Conservation (phyloP, 352 stramenopile species). For the Sclerospora graminicola region DNA sequence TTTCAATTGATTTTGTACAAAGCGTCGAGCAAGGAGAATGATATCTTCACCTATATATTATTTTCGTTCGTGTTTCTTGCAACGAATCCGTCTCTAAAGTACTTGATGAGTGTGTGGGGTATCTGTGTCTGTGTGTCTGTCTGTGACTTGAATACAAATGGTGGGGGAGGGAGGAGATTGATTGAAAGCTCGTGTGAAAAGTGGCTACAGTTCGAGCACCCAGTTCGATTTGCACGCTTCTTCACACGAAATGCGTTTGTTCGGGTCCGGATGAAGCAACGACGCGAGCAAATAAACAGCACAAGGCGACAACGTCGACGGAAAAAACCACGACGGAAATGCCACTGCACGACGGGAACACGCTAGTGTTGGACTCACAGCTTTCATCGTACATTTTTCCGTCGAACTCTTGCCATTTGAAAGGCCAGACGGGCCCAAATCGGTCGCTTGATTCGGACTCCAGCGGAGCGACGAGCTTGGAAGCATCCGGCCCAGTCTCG, state of each 20-base stretch:
- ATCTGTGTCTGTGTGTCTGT: conserved; percentile 1
- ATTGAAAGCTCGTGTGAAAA: too few species aligned
- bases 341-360: conserved; percentile 28
- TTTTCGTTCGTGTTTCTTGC: conserved; percentile 19
- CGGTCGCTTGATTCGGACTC: conserved; percentile 18
- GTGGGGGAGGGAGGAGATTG: background rate
- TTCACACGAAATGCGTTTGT: conserved; percentile 66
- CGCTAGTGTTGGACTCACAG: conserved; percentile 1
- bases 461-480: conserved; percentile 29
- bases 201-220: conserved; percentile 35
- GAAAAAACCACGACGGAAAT: conserved; percentile 83
- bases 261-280: conserved; percentile 79
- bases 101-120: conserved; percentile 10
- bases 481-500: conserved; percentile 27
- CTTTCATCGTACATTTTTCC: too few species aligned
- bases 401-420: conserved; percentile 14
- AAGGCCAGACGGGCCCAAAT: conserved; percentile 14
- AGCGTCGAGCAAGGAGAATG: too few species aligned
- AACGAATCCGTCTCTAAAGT: conserved; percentile 29
- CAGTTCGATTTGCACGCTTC: conserved; percentile 72
- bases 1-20: too few species aligned
- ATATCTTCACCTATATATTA: conserved; percentile 34
- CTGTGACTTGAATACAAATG: conserved; percentile 20
- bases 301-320: conserved; percentile 47
- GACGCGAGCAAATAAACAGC: conserved; percentile 61